Evolutionary conservation across 2,329 filamentous ascomycete genomes (phyloP).

Genomic region (Rhynchosporium graminicola): DNA sequence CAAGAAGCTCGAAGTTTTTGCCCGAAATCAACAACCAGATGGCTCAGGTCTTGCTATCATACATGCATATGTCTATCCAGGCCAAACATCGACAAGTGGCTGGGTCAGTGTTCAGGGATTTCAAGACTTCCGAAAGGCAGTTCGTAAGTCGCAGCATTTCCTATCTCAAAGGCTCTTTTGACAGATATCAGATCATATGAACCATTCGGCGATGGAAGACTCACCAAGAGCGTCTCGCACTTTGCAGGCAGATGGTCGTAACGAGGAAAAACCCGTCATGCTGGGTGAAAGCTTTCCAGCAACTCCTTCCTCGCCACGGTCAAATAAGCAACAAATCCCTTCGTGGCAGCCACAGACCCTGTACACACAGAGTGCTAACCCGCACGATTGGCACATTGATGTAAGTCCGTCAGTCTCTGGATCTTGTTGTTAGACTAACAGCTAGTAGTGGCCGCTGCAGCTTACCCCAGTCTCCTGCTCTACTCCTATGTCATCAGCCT

Average conservation of each 20-base stretch:
- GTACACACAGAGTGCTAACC: not conserved
- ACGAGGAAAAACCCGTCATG: slow-evolving; percentile 27
- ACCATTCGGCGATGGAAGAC: slow-evolving; percentile 28
- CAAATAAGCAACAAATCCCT: not conserved
- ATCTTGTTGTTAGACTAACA: not conserved
- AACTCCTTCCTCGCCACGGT: slow-evolving; percentile 1
- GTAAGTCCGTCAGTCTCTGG: not conserved
- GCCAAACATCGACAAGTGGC: slow-evolving; percentile 27
- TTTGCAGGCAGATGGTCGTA: slow-evolving; percentile 33
- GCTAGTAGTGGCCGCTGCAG: not conserved
- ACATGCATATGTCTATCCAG: slow-evolving; percentile 32
- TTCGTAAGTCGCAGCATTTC: slow-evolving; percentile 24
- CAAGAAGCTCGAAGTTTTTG: slow-evolving; percentile 36
- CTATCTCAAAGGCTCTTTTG: not conserved
- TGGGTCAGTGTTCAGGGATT: slow-evolving; percentile 34
- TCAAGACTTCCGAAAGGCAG: slow-evolving; percentile 28
- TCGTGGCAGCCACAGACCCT: not conserved
- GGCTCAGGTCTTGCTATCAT: slow-evolving; percentile 30
- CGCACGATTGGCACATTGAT: not conserved
- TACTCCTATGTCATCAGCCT: slow-evolving; percentile 10
- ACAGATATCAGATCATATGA: slow-evolving; percentile 26
- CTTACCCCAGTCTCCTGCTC: not conserved
- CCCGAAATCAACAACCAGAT: slow-evolving; percentile 25
- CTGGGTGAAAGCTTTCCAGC: slow-evolving; percentile 18
- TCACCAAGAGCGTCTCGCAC: slow-evolving; percentile 10